Evolutionary conservation across 306 rosid genomes (phyloP).

Genomic region (Gillenia trifoliata): DNA sequence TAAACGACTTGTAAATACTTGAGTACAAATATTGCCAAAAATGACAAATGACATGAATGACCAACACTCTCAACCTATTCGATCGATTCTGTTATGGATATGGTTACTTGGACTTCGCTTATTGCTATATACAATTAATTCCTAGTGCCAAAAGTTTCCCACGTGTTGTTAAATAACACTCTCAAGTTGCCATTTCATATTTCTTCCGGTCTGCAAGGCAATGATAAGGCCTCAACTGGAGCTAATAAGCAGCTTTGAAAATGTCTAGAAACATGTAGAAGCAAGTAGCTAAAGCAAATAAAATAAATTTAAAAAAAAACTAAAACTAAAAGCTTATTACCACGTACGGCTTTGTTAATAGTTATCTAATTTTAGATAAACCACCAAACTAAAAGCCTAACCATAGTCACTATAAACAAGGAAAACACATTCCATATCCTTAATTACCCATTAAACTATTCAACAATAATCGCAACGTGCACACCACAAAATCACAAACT

Average conservation of each 20-base stretch:
- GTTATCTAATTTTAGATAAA: neutral
- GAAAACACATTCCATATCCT: constrained; percentile 3
- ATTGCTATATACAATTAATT: neutral
- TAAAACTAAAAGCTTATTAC: neutral
- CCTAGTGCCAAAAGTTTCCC: neutral
- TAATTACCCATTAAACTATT: neutral
- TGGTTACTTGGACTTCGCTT: neutral
- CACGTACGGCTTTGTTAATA: no score
- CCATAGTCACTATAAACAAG: neutral
- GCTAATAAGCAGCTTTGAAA: neutral
- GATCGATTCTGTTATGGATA: no score
- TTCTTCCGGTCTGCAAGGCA: constrained; percentile 2
- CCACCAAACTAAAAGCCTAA: constrained; percentile 6
- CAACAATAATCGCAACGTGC: constrained; percentile 8
- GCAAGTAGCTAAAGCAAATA: neutral
- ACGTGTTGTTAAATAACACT: no score
- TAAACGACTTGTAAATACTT: no score
- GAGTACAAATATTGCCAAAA: no score
- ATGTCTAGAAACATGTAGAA: neutral
- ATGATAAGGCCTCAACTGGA: neutral
- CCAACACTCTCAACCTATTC: no score
- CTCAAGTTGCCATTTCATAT: no score
- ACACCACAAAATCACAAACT: neutral
- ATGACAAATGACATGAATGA: no score
- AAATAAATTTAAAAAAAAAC: neutral